Base-by-base conservation (phyloP, 306 rosid species). In the Rosa lucieae region DNA sequence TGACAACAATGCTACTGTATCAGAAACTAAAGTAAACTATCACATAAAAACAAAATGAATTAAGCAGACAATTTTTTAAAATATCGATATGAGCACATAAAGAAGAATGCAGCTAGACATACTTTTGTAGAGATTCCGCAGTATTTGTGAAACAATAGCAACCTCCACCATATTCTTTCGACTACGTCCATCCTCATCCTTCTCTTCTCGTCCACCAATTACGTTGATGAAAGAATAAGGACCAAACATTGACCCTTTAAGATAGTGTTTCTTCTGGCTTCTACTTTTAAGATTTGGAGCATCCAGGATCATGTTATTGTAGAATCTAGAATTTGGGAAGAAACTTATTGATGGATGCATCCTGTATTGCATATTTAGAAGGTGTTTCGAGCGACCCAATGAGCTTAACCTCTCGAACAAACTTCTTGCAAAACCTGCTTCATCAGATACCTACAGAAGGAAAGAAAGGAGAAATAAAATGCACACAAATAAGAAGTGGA, bases 291-390 rank as follows among this genome's bases (percentile, higher is more conserved):
- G 93, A 73, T 84, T 89, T 13, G 79, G 78, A 35, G 88, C 93
- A 46, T 90, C 87, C 21, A 77, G 46, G 32, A 92, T 80, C 83
- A 77, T 81, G 73, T 81, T 82, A 4, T 39, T 44, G 79, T 92
- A 92, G 70, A 90, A 92, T n/a, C 82, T 72, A 10, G 78, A 75
- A 87, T 92, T 90, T 18, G 97, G 97, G 70, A 92, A 92, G 4
- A 42, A 79, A 71, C 93, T 90, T 62, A 92, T 87, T 3, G 88
- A 82, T 8, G 93, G 94, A 79, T 92, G 93, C 97, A 92, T 92
- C 63, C 94, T 79, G 79, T 92, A 87, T 65, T 92, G 94, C 21
- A 86, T 77, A 76, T 82, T 72, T 52, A 92, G 87, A 56, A 90
- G 89, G 82, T 87, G 90, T 47, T 82, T 90, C 5, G 83, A 32